Evolutionary conservation across 2,329 filamentous ascomycete species (phyloP).

Genomic region (Aspergillus phoenicis): DNA sequence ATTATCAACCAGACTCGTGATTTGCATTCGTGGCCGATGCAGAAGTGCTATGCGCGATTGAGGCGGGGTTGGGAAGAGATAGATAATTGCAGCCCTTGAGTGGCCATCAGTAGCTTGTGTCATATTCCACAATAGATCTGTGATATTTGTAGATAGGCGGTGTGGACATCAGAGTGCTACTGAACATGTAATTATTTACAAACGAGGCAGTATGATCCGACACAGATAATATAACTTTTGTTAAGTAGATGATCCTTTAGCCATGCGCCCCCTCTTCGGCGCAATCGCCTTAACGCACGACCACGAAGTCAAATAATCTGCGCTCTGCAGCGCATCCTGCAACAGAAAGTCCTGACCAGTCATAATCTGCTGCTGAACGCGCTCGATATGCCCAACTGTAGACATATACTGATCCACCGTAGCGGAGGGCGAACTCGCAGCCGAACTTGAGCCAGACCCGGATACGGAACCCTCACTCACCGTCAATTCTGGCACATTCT

Average conservation of each 20-base stretch:
- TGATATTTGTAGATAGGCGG: too few species aligned
- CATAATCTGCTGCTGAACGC: background rate
- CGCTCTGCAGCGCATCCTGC: background rate
- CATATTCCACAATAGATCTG: too few species aligned
- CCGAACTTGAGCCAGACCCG: background rate
- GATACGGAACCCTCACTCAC: background rate
- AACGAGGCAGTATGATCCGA: too few species aligned
- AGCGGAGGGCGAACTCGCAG: background rate
- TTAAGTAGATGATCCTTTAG: too few species aligned
- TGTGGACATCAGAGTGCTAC: too few species aligned
- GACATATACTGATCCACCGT: background rate
- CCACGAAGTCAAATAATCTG: background rate
- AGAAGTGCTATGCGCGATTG: constrained; percentile 39
- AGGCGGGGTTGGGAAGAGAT: constrained; percentile 45
- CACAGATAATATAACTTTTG: too few species aligned
- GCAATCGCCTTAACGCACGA: background rate
- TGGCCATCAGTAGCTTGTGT: background rate
- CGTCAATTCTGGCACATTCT: background rate
- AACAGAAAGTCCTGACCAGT: background rate
- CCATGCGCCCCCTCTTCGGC: background rate
- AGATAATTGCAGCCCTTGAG: constrained; percentile 43
- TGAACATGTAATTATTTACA: too few species aligned
- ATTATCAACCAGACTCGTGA: constrained; percentile 23
- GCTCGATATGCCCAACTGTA: background rate
- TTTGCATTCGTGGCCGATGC: constrained; percentile 47